phyloP scores from a whole-genome alignment of 2,329 filamentous ascomycete species.

The Epichloe uncinata region DNA sequence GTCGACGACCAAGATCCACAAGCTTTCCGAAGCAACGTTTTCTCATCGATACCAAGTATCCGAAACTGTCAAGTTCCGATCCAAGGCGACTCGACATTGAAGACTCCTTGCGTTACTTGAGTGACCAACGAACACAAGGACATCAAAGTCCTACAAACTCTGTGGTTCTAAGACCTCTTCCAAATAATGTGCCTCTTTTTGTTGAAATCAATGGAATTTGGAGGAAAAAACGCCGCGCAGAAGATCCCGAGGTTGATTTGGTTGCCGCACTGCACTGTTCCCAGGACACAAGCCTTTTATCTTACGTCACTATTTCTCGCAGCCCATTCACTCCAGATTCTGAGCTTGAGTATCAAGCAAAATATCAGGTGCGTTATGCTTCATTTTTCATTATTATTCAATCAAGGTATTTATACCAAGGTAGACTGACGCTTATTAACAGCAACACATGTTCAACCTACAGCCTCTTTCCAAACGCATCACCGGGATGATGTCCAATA shows the following conservation, averaged over 20 bases:
- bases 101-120: background rate
- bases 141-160: background rate
- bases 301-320: constrained; percentile 5
- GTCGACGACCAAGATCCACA: background rate
- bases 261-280: constrained; percentile 12
- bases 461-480: constrained; percentile 10
- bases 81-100: background rate
- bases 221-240: constrained; percentile 17
- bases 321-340: background rate
- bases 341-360: constrained; percentile 1
- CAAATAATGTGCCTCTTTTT: constrained; percentile 1
- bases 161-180: background rate
- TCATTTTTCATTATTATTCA: background rate
- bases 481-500: constrained; percentile 17
- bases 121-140: background rate
- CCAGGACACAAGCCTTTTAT: background rate
- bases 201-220: constrained; percentile 16
- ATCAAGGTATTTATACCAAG: background rate
- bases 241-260: constrained; percentile 19
- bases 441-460: constrained; percentile 12
- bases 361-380: background rate
- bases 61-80: background rate
- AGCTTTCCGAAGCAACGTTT: background rate
- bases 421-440: background rate
- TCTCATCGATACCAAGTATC: constrained; percentile 3